Evolutionary conservation across 202 grass and related monocot genomes (phyloP).

Genomic region (Tripidium arundinaceum): DNA sequence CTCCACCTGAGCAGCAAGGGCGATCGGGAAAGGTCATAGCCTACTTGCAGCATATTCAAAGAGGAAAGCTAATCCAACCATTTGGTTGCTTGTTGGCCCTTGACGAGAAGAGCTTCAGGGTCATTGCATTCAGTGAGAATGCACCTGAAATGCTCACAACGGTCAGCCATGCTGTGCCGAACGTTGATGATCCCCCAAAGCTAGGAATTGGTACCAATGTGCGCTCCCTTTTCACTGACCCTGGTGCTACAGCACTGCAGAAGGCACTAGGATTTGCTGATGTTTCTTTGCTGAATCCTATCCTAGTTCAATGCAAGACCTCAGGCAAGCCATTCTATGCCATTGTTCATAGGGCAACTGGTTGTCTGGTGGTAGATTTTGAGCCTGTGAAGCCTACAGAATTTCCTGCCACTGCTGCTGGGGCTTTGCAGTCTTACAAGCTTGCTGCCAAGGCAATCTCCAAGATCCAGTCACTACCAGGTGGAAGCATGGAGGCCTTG

Average conservation of each 20-base stretch:
- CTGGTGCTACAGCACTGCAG: slow-evolving; percentile 54
- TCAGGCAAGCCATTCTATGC: slow-evolving; percentile 87
- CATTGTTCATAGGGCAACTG: slow-evolving; percentile 72
- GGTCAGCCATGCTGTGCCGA: slow-evolving; percentile 54
- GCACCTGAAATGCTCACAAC: slow-evolving; percentile 75
- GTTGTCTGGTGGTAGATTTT: slow-evolving; percentile 80
- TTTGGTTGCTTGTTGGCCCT: slow-evolving; percentile 85
- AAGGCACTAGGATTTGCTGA: slow-evolving; percentile 66
- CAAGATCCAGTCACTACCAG: slow-evolving; percentile 74
- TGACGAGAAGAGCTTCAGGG: slow-evolving; percentile 70
- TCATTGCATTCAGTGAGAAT: slow-evolving; percentile 73
- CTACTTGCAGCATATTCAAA: slow-evolving; percentile 88
- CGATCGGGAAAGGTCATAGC: slow-evolving; percentile 60
- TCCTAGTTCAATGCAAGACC: slow-evolving; percentile 77
- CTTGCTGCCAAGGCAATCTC: slow-evolving; percentile 90
- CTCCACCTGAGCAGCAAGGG: neutral
- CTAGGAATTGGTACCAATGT: slow-evolving; percentile 63
- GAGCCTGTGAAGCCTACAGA: slow-evolving; percentile 76
- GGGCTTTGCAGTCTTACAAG: slow-evolving; percentile 93
- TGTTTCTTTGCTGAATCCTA: slow-evolving; percentile 82
- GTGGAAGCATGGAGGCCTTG: slow-evolving; percentile 65
- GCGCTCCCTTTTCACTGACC: slow-evolving; percentile 60
- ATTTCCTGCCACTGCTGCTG: slow-evolving; percentile 67
- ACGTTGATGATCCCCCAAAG: slow-evolving; percentile 49
- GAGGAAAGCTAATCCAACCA: slow-evolving; percentile 61